A percentile compares a stretch with the other conserved stretches of the same genome.
Evolutionary conservation across 768 basidiomycete genomes (phyloP).

Genomic region (Serendipita sp.): DNA sequence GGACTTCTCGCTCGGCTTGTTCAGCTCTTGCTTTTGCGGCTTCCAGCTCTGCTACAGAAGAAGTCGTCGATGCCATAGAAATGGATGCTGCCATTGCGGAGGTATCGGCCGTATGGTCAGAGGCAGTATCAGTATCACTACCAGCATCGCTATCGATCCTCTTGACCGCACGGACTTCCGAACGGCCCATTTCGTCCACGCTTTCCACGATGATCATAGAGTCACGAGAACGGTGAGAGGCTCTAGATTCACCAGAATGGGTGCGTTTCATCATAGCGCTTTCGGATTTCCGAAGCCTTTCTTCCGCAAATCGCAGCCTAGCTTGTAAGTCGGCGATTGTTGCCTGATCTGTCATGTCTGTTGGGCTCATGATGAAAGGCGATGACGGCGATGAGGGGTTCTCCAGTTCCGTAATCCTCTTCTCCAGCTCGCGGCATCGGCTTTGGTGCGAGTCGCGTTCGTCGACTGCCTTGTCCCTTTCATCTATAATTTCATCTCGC

Average conservation of each 20-base stretch:
- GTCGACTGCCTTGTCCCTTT: not conserved
- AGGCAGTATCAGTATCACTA: not conserved
- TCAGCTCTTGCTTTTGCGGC: not conserved
- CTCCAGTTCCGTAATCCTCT: not conserved
- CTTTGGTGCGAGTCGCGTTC: not conserved
- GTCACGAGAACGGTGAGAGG: not conserved
- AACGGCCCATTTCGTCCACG: not conserved
- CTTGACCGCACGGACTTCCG: not conserved
- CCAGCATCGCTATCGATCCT: not conserved
- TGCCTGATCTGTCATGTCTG: not conserved
- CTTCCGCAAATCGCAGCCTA: not conserved
- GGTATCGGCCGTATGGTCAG: not conserved
- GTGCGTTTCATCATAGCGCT: not conserved
- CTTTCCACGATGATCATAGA: not conserved
- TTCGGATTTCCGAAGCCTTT: not conserved
- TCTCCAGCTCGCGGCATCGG: not conserved
- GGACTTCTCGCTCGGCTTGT: not conserved
- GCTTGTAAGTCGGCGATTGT: not conserved
- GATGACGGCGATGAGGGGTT: too few relatives aligned
- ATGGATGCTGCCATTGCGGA: not conserved
- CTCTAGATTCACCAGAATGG: not conserved
- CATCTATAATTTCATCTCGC: not conserved
- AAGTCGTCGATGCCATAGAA: not conserved
- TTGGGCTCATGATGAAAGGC: not conserved
- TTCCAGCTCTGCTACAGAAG: not conserved